These are phyloP conservation scores for Wickerhamomyces rabaulensis DNA, from an alignment of 805 yeast genomes.

Conservation along the genomic window DNA sequence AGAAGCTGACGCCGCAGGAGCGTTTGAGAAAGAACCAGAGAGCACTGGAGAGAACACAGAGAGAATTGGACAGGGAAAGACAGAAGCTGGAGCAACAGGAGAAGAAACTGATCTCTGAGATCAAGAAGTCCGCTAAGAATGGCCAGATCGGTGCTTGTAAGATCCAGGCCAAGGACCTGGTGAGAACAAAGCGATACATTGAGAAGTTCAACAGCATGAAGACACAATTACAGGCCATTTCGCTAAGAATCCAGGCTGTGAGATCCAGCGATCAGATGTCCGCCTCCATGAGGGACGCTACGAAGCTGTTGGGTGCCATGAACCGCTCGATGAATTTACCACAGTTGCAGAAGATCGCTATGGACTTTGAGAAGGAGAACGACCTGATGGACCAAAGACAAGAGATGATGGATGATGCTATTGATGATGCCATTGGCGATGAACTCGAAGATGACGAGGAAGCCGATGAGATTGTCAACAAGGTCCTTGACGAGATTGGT, in stretches of 20 bases:
- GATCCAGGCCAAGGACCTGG: conserved; percentile 92
- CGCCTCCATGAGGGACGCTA: conserved; percentile 89
- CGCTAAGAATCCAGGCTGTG: conserved; percentile 85
- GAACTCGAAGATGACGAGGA: conserved; percentile 87
- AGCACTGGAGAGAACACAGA: conserved; percentile 87
- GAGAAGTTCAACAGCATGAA: conserved; percentile 88
- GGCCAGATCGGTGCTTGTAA: conserved; percentile 88
- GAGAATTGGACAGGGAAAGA: conserved; percentile 88
- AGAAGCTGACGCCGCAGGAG: conserved; percentile 91
- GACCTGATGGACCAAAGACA: conserved; percentile 98
- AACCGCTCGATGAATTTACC: conserved; percentile 88
- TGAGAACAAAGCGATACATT: conserved; percentile 76
- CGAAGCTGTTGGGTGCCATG: conserved; percentile 78
- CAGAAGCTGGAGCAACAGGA: conserved; percentile 86
- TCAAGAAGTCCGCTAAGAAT: conserved; percentile 84
- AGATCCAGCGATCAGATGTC: conserved; percentile 95
- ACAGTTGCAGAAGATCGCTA: conserved; percentile 80
- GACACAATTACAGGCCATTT: conserved; percentile 92
- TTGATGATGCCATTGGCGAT: conserved; percentile 93
- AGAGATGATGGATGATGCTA: conserved; percentile 97
- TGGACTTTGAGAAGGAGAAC: conserved; percentile 91
- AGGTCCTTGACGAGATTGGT: conserved; percentile 94
- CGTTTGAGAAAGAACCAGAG: conserved; percentile 92
- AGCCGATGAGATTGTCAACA: conserved; percentile 84
- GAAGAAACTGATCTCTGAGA: conserved; percentile 77